Percentiles rank a stretch among this genome's conserved stretches.
phyloP scores from a whole-genome alignment of 495 filamentous ascomycete genomes.

The Hypomontagnella submonticulosa region DNA sequence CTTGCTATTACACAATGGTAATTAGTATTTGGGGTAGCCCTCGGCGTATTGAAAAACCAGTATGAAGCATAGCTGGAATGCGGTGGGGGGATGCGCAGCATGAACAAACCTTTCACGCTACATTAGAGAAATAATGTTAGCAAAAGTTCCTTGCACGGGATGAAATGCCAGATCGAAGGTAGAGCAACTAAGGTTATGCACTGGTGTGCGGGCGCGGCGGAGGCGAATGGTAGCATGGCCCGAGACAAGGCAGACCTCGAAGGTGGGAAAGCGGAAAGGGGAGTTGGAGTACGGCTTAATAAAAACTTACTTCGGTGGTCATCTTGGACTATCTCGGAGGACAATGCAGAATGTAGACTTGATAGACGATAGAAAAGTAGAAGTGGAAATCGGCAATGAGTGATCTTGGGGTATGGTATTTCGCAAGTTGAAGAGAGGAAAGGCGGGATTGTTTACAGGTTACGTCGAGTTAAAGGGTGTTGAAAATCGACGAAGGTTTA shows the following conservation, averaged over 20 bases:
- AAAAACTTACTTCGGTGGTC: conserved; percentile 73
- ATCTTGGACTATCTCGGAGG: conserved; percentile 56
- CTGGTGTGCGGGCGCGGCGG: conserved; percentile 32
- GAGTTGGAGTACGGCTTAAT: conserved; percentile 23
- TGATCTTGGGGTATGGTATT: not conserved
- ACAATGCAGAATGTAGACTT: conserved; percentile 33
- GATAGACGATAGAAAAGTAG: conserved; percentile 44
- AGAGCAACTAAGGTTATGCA: conserved; percentile 23
- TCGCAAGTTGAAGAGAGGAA: conserved; percentile 13
- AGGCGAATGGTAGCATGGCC: conserved; percentile 47
- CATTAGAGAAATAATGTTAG: conserved; percentile 55
- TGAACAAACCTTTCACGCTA: conserved; percentile 85
- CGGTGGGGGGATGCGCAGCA: conserved; percentile 32
- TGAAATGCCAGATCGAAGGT: conserved; percentile 21
- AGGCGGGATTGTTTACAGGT: conserved; percentile 50
- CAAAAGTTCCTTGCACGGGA: conserved; percentile 39
- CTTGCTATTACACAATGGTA: conserved; percentile 76
- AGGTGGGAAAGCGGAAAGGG: conserved; percentile 42
- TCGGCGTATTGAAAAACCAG: conserved; percentile 18
- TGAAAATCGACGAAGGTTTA: conserved; percentile 52
- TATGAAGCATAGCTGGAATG: conserved; percentile 23
- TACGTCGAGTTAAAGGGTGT: conserved; percentile 41
- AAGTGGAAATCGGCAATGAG: conserved; percentile 36
- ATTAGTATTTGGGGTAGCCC: conserved; percentile 45
- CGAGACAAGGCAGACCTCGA: conserved; percentile 43